Percentiles rank a stretch among this genome's conserved stretches.
Conservation (phyloP, 1,284 basidiomycete species). For the Ustilago vetiveriae region DNA sequence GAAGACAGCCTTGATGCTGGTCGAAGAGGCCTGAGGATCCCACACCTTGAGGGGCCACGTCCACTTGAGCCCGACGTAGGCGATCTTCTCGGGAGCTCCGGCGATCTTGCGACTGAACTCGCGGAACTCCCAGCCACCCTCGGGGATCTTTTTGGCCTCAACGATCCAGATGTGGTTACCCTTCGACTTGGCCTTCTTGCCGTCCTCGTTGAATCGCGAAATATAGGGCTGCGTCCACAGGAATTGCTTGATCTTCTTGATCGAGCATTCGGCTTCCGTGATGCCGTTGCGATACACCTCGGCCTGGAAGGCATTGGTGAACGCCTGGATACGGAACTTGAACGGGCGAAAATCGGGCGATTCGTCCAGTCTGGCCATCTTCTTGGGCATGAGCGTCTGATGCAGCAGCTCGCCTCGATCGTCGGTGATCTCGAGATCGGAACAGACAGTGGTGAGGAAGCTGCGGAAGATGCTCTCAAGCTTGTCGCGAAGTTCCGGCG, state of each 20-base stretch:
- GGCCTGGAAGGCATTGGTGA: conserved; percentile 95
- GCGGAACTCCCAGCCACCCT: conserved; percentile 86
- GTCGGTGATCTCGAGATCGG: conserved; percentile 90
- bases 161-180: conserved; percentile 99
- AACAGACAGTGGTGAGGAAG: conserved; percentile 88
- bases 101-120: conserved; percentile 76
- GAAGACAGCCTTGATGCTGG: conserved; percentile 77
- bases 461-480: conserved; percentile 91
- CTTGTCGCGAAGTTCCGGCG: conserved; percentile 77
- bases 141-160: conserved; percentile 83
- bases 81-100: conserved; percentile 71
- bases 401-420: conserved; percentile 95
- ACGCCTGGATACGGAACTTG: conserved; percentile 98
- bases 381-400: conserved; percentile 91
- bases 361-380: conserved; percentile 71
- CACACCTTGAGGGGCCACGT: conserved; percentile 92
- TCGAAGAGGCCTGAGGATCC: conserved; percentile 80
- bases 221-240: conserved; percentile 92
- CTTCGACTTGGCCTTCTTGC: conserved; percentile 97
- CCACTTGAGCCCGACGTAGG: conserved; percentile 78
- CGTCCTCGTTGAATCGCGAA: conserved; percentile 97
- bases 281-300: conserved; percentile 75
- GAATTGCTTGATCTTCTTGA: conserved; percentile 83
- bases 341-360: conserved; percentile 96
- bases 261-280: conserved; percentile 71